Evolutionary conservation across 73 alveolate genomes (phyloP).

Genomic region (Uronychia setigera): DNA sequence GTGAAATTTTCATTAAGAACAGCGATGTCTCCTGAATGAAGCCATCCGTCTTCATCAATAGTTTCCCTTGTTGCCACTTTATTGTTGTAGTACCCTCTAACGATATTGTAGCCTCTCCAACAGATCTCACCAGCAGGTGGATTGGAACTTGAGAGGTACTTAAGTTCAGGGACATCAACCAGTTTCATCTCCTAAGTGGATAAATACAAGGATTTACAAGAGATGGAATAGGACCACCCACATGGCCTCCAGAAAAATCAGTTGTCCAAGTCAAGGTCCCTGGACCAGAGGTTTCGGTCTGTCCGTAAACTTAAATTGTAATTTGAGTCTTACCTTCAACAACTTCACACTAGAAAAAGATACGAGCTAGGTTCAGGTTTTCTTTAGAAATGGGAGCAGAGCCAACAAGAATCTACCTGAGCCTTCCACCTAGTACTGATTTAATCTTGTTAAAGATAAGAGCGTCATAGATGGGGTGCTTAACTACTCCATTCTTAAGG

Average conservation of each 20-base stretch:
- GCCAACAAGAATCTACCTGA: conserved; percentile 37
- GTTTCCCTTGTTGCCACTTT: conserved; percentile 73
- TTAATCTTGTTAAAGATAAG: conserved; percentile 29
- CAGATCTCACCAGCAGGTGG: conserved; percentile 79
- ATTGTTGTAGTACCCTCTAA: conserved; percentile 83
- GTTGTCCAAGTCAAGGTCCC: conserved; percentile 7
- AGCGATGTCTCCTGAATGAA: conserved; percentile 86
- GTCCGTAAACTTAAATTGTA: too few species aligned
- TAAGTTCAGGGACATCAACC: conserved; percentile 79
- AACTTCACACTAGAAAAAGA: conserved; percentile 31
- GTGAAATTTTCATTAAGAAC: conserved; percentile 61
- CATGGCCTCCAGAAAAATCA: conserved; percentile 10
- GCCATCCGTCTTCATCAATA: conserved; percentile 85
- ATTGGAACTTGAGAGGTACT: conserved; percentile 14
- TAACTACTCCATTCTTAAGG: background rate
- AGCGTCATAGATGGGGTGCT: conserved; percentile 50
- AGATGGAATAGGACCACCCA: conserved; percentile 38
- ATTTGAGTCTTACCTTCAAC: too few species aligned
- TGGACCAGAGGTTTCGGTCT: conserved; percentile 44
- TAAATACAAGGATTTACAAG: too few species aligned
- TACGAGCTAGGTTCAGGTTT: conserved; percentile 27
- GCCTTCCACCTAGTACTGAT: conserved; percentile 44
- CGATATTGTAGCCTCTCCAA: conserved; percentile 69
- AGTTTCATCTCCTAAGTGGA: conserved; percentile 50
- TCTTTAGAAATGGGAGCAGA: conserved; percentile 65